Conservation (phyloP, 495 filamentous ascomycete species). For the Penicillium argentinense region DNA sequence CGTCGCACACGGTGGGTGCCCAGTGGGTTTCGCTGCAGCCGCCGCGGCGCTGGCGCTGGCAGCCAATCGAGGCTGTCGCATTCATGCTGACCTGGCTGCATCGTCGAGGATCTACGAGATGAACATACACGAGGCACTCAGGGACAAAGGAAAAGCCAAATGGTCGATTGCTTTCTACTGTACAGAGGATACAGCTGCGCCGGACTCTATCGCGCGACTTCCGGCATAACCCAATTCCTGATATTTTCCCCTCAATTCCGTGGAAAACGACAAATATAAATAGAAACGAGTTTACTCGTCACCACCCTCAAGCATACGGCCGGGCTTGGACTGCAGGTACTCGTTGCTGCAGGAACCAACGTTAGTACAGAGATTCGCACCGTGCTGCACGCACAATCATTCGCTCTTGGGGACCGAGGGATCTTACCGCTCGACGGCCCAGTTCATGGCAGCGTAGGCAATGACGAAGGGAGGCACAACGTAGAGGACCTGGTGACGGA, state of each 20-base stretch:
- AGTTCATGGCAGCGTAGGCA: conserved; percentile 78
- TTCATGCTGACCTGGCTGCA: conserved; percentile 18
- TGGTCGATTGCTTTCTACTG: conserved; percentile 51
- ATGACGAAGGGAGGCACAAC: conserved; percentile 72
- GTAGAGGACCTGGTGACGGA: conserved; percentile 72
- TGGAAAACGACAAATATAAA: conserved; percentile 1
- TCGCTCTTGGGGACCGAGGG: background rate
- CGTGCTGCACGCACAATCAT: too few relatives aligned
- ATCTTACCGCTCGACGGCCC: conserved; percentile 78
- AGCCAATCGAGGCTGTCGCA: conserved; percentile 21
- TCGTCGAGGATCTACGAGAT: background rate
- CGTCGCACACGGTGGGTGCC: background rate
- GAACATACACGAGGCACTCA: background rate
- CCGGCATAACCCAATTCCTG: conserved; percentile 11
- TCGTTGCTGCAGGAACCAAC: conserved; percentile 68
- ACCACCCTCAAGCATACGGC: conserved; percentile 54
- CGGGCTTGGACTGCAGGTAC: conserved; percentile 88
- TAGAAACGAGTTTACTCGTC: conserved; percentile 33
- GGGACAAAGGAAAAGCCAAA: conserved; percentile 33
- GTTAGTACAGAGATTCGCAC: conserved; percentile 1
- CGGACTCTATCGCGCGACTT: conserved; percentile 11
- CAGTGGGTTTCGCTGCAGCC: too few relatives aligned
- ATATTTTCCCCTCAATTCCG: conserved; percentile 8
- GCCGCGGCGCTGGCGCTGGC: too few relatives aligned
- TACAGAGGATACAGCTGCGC: conserved; percentile 40